These are phyloP conservation scores for Aspergillus candidus DNA, from an alignment of 2,329 filamentous ascomycete species.

Conservation along the genomic window DNA sequence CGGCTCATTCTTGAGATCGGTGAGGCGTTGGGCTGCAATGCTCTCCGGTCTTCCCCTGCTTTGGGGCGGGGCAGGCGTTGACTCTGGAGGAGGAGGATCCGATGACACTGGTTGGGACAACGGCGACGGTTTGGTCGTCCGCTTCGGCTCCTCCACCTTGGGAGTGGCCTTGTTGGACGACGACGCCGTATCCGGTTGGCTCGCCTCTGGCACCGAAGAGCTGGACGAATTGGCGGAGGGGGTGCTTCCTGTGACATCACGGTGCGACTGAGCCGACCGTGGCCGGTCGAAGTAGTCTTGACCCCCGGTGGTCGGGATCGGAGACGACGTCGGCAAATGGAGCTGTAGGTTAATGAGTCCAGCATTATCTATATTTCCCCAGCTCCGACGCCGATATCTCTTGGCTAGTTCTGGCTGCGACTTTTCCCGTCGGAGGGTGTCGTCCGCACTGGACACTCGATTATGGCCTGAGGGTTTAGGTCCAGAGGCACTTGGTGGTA, in stretches of 20 bases:
- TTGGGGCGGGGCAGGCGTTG: conserved; percentile 11
- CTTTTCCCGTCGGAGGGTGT: conserved; percentile 52
- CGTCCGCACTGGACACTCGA: conserved; percentile 61
- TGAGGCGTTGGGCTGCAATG: conserved; percentile 75
- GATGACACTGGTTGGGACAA: conserved; percentile 62
- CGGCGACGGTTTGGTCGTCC: conserved; percentile 62
- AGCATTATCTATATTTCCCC: conserved; percentile 58
- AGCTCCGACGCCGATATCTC: conserved; percentile 73
- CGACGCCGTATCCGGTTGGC: conserved; percentile 17
- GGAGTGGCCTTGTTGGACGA: conserved; percentile 25
- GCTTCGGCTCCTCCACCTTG: conserved; percentile 63
- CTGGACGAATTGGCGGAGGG: conserved; percentile 49
- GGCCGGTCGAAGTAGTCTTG: conserved; percentile 34
- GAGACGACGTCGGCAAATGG: conserved; percentile 27
- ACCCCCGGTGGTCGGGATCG: conserved; percentile 26
- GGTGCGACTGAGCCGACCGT: conserved; percentile 39
- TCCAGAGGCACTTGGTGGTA: conserved; percentile 14
- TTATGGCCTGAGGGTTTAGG: conserved; percentile 45
- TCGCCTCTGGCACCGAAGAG: conserved; percentile 44
- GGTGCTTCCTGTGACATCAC: conserved; percentile 60
- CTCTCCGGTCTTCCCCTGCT: conserved; percentile 42
- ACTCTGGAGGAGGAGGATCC: conserved; percentile 27
- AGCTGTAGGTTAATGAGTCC: conserved; percentile 32
- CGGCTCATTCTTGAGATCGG: conserved; percentile 75
- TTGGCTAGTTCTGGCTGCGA: conserved; percentile 63